Conservation (phyloP, 2,329 filamentous ascomycete species). For the Trichoderma atrobrunneum region DNA sequence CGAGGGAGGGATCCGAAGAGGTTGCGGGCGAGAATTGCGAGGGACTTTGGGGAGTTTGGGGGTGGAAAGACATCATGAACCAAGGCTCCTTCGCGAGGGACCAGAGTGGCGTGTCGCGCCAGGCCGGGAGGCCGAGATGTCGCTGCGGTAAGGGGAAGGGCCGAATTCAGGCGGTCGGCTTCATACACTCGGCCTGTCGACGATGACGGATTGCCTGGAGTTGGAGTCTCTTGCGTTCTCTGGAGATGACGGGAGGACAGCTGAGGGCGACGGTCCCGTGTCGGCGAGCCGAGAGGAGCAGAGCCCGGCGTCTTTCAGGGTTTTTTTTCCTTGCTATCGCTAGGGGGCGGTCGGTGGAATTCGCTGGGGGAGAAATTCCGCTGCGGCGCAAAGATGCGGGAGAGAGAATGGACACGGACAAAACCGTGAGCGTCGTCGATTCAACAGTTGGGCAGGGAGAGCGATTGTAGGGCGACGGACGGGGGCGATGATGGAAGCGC, state of each 20-base stretch:
- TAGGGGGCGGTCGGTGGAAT: not conserved
- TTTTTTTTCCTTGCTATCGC: constrained; percentile 9
- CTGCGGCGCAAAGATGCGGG: not conserved
- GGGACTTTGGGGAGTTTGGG: constrained; percentile 65
- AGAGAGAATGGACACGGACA: not conserved
- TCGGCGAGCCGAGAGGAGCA: constrained; percentile 10
- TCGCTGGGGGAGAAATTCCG: not conserved
- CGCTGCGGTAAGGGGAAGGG: constrained; percentile 32
- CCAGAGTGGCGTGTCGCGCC: constrained; percentile 32
- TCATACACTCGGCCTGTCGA: constrained; percentile 29
- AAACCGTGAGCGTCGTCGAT: constrained; percentile 1
- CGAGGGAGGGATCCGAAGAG: constrained; percentile 49
- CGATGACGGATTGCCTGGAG: not conserved
- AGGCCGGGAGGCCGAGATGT: constrained; percentile 33
- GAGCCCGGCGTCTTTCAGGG: not conserved
- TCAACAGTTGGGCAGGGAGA: not conserved
- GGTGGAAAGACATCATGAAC: constrained; percentile 62
- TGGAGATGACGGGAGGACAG: not conserved
- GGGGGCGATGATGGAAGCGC: constrained; percentile 9
- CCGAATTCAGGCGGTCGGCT: constrained; percentile 27
- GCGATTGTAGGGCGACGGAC: constrained; percentile 14
- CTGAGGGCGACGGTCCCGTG: constrained; percentile 1
- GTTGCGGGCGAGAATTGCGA: constrained; percentile 58
- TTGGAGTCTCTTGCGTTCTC: not conserved
- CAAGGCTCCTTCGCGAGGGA: constrained; percentile 31